A percentile compares a stretch with the other conserved stretches of the same genome.
phyloP scores from a whole-genome alignment of 768 basidiomycete species.

The Mycena sanguinolenta region DNA sequence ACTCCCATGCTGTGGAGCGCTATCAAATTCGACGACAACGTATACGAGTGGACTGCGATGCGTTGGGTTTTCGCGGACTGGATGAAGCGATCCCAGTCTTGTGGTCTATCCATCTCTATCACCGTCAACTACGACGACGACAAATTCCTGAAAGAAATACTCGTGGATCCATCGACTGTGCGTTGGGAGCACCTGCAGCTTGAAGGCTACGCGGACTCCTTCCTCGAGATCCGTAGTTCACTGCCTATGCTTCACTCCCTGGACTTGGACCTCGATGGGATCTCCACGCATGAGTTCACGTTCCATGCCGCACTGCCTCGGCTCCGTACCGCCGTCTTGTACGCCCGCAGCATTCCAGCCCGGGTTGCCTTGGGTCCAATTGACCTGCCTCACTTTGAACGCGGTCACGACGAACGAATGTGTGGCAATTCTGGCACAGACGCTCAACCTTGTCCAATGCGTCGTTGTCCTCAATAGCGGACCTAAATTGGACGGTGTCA shows the following conservation, averaged over 20 bases:
- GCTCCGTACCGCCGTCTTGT: background rate
- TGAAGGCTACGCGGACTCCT: background rate
- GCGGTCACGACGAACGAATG: background rate
- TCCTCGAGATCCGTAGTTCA: background rate
- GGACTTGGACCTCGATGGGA: background rate
- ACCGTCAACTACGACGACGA: too few relatives aligned
- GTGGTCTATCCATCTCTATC: too few relatives aligned
- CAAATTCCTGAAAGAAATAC: too few relatives aligned
- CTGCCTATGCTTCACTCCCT: constrained; percentile 1
- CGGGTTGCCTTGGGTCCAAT: background rate
- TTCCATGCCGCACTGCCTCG: background rate
- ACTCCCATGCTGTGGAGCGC: too few relatives aligned
- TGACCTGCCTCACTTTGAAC: background rate
- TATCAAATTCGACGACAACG: too few relatives aligned
- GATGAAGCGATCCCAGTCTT: too few relatives aligned
- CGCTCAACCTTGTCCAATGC: background rate
- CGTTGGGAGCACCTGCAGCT: background rate
- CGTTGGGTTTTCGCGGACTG: too few relatives aligned
- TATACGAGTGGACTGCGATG: too few relatives aligned
- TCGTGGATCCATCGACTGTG: too few relatives aligned
- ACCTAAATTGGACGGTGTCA: too few relatives aligned
- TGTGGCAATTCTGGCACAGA: background rate
- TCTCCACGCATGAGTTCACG: background rate
- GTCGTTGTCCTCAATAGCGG: background rate
- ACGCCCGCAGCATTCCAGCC: too few relatives aligned